These are phyloP conservation scores for Heritiera fomes DNA, from an alignment of 345 rosid species.

Conservation along the genomic window DNA sequence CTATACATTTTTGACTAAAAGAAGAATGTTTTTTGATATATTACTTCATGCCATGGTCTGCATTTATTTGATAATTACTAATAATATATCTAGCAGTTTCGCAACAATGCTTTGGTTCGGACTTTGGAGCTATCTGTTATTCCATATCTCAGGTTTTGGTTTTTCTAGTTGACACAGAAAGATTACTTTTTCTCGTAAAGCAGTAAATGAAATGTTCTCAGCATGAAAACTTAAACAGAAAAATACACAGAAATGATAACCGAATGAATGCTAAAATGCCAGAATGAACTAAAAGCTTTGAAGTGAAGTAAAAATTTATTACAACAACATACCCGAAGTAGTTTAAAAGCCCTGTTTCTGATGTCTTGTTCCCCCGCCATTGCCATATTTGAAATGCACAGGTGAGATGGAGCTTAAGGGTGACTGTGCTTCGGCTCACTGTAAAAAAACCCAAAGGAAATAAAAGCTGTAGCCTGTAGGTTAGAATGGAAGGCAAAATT, in stretches of 20 bases:
- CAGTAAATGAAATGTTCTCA: not conserved
- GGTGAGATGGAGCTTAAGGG: not conserved
- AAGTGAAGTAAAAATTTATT: not conserved
- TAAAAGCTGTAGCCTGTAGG: too few species aligned
- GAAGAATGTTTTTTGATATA: slow-evolving; percentile 33
- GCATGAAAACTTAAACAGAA: not conserved
- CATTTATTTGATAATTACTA: slow-evolving; percentile 28
- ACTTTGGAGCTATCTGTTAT: not conserved
- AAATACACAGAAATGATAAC: not conserved
- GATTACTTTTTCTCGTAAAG: not conserved
- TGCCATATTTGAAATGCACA: not conserved
- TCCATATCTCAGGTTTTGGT: not conserved
- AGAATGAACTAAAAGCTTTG: not conserved
- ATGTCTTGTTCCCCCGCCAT: not conserved
- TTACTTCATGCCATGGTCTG: not conserved
- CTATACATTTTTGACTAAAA: slow-evolving; percentile 5
- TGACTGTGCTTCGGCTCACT: not conserved
- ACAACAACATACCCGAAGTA: not conserved
- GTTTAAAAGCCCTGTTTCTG: not conserved
- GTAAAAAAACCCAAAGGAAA: not conserved
- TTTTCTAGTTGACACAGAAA: not conserved
- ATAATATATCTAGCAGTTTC: slow-evolving; percentile 28
- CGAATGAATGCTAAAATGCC: not conserved
- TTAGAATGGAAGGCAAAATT: not conserved
- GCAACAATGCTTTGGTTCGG: not conserved